Percentiles rank a stretch among this genome's conserved stretches.
Evolutionary conservation across 345 rosid species (phyloP).

Genomic region (Gossypium herbaceum): DNA sequence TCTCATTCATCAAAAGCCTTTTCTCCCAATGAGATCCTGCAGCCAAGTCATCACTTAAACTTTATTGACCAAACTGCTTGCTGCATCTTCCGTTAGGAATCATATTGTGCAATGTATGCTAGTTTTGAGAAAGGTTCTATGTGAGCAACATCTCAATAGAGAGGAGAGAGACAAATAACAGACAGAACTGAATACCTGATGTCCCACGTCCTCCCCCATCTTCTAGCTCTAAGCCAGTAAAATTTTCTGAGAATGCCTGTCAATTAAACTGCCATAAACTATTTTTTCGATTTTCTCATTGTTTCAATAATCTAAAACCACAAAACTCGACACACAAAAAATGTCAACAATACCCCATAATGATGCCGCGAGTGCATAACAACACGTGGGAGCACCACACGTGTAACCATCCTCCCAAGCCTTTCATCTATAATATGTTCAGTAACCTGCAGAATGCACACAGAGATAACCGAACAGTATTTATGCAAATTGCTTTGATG

Average conservation of each 20-base stretch:
- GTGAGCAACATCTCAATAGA: background rate
- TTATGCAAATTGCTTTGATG: background rate
- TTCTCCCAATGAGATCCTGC: slow-evolving; percentile 99
- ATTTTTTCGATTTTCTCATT: background rate
- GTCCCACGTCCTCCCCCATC: slow-evolving; percentile 99
- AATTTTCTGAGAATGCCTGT: slow-evolving; percentile 93
- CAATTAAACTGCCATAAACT: slow-evolving; percentile 7
- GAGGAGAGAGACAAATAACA: background rate
- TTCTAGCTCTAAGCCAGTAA: slow-evolving; percentile 96
- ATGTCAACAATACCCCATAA: slow-evolving; percentile 66
- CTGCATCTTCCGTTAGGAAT: background rate
- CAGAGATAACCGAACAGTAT: background rate
- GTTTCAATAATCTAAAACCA: slow-evolving; percentile 4
- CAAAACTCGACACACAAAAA: background rate
- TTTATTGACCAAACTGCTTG: slow-evolving; percentile 1
- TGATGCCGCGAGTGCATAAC: slow-evolving; percentile 95
- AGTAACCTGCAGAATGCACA: slow-evolving; percentile 57
- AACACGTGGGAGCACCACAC: slow-evolving; percentile 95
- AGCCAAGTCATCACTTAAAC: slow-evolving; percentile 10
- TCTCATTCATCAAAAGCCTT: slow-evolving; percentile 97
- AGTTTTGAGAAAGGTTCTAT: background rate
- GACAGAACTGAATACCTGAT: slow-evolving; percentile 47
- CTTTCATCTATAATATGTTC: slow-evolving; percentile 88
- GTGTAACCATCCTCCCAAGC: slow-evolving; percentile 86
- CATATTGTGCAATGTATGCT: background rate